Percentiles rank a stretch among this genome's conserved stretches.
phyloP scores from a whole-genome alignment of 306 rosid species.

The Crataegus laevigata region DNA sequence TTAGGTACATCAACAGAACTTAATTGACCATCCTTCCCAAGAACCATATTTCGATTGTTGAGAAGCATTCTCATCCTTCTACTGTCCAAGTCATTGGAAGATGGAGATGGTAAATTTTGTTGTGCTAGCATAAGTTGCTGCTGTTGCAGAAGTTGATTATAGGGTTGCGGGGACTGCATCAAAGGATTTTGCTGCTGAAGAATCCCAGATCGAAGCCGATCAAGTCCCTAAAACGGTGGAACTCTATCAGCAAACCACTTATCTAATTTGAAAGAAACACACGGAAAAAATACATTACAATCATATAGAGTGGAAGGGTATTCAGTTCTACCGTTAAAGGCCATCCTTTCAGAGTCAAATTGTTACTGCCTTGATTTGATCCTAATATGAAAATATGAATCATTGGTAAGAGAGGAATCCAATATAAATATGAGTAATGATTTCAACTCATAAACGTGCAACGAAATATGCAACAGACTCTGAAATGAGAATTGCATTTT shows the following conservation, averaged over 20 bases:
- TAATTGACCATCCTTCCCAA: slow-evolving; percentile 39
- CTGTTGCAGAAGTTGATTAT: slow-evolving; percentile 38
- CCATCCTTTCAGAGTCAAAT: slow-evolving; percentile 64
- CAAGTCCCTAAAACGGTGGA: slow-evolving; percentile 45
- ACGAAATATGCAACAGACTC: background rate
- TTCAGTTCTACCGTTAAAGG: slow-evolving; percentile 52
- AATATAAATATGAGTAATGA: background rate
- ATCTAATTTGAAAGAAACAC: background rate
- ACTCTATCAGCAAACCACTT: slow-evolving; percentile 2
- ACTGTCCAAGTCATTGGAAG: slow-evolving; percentile 36
- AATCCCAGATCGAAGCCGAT: slow-evolving; percentile 42
- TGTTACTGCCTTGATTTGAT: slow-evolving; percentile 47
- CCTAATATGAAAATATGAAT: slow-evolving; percentile 33
- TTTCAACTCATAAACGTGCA: background rate
- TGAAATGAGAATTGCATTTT: background rate
- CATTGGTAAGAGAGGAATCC: slow-evolving; percentile 5
- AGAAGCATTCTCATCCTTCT: slow-evolving; percentile 31
- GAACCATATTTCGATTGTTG: slow-evolving; percentile 34
- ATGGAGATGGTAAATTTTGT: slow-evolving; percentile 39
- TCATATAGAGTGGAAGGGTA: background rate
- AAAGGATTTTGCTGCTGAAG: slow-evolving; percentile 37
- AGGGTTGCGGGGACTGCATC: slow-evolving; percentile 46
- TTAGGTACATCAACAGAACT: slow-evolving; percentile 32
- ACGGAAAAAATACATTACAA: background rate
- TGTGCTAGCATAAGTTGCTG: slow-evolving; percentile 50